These are phyloP conservation scores for Phytophthora sp. DNA, from an alignment of 352 stramenopile genomes.

Conservation along the genomic window DNA sequence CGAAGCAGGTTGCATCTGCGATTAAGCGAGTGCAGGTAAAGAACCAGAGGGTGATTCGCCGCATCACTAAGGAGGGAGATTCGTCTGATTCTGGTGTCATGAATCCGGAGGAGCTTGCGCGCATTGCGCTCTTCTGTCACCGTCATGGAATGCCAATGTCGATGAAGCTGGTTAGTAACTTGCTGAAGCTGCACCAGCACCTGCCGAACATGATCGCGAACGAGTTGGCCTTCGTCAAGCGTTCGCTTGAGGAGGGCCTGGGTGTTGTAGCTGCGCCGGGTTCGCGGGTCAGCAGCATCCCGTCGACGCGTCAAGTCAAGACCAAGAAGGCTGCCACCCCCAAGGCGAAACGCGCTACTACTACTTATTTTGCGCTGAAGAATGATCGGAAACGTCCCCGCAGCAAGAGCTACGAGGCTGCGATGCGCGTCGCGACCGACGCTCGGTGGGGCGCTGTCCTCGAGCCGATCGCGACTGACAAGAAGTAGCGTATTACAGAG, in stretches of 20 bases:
- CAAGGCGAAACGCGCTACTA: constrained; percentile 17
- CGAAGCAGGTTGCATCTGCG: constrained; percentile 31
- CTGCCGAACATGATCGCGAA: constrained; percentile 47
- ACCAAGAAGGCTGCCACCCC: constrained; percentile 21
- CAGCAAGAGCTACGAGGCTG: constrained; percentile 40
- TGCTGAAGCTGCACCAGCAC: constrained; percentile 51
- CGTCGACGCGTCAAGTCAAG: constrained; percentile 11
- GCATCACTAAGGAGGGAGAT: constrained; percentile 27
- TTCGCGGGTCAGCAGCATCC: constrained; percentile 4
- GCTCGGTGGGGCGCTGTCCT: constrained; percentile 38
- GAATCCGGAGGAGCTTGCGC: constrained; percentile 51
- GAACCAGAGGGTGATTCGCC: constrained; percentile 27
- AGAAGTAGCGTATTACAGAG: constrained; percentile 27
- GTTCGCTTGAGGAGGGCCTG: constrained; percentile 37
- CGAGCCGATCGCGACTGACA: constrained; percentile 31
- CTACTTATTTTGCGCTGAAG: constrained; percentile 8
- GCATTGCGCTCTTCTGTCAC: constrained; percentile 65
- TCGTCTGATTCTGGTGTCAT: constrained; percentile 21
- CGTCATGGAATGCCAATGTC: constrained; percentile 54
- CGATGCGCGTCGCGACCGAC: constrained; percentile 30
- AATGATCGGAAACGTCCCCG: constrained; percentile 16
- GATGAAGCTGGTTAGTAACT: constrained; percentile 39
- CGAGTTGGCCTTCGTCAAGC: constrained; percentile 55
- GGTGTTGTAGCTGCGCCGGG: constrained; percentile 23
- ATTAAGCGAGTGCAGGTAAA: constrained; percentile 29